Evolutionary conservation across 768 basidiomycete genomes (phyloP).

Genomic region (Wakefieldia striispora): DNA sequence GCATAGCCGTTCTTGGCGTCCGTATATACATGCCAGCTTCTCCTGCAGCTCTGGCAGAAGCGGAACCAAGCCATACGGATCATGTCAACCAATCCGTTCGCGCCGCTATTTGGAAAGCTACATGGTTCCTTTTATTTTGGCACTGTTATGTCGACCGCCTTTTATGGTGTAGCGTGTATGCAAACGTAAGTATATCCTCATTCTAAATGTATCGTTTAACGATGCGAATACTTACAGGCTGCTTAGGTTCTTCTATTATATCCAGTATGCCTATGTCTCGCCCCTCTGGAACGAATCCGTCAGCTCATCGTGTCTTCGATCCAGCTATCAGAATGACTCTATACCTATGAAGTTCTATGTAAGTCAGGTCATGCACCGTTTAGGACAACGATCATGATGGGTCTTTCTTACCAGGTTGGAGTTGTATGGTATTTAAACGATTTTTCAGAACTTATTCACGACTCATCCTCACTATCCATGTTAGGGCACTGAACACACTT

Average conservation of each 20-base stretch:
- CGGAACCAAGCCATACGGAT: too few relatives aligned
- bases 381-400: too few relatives aligned
- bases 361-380: neutral
- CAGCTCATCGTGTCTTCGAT: neutral
- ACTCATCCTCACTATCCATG: neutral
- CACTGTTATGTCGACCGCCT: neutral
- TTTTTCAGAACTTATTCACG: neutral
- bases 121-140: neutral
- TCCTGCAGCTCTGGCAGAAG: too few relatives aligned
- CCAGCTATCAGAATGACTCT: neutral
- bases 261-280: neutral
- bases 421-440: neutral
- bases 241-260: slow-evolving; percentile 1
- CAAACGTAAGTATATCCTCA: neutral
- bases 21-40: too few relatives aligned
- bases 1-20: too few relatives aligned
- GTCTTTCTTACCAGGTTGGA: neutral
- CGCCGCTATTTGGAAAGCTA: too few relatives aligned
- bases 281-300: neutral
- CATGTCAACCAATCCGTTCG: too few relatives aligned
- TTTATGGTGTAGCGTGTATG: slow-evolving; percentile 1
- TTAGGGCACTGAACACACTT: neutral
- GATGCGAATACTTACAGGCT: too few relatives aligned
- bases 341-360: neutral
- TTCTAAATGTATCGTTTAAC: too few relatives aligned